Conservation (phyloP, 805 yeast species). For the Cyberlindnera mrakii region DNA sequence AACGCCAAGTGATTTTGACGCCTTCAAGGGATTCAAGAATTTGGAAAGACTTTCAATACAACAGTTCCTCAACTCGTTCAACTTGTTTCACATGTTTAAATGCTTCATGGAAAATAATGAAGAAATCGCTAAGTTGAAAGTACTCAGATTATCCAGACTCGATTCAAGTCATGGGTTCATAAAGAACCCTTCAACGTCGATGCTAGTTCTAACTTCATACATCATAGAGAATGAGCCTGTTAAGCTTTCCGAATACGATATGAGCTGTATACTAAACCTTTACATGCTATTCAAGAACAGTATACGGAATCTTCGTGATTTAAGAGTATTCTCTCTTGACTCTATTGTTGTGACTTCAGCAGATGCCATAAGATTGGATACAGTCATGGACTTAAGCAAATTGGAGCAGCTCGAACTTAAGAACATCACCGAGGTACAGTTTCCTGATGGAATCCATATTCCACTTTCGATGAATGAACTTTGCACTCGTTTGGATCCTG, state of each 20-base stretch:
- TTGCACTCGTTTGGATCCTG: conserved; percentile 11
- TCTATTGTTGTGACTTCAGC: conserved; percentile 11
- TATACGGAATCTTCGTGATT: background rate
- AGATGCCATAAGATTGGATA: conserved; percentile 11
- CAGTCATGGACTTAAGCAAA: conserved; percentile 5
- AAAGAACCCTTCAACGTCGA: conserved; percentile 11
- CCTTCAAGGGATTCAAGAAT: conserved; percentile 23
- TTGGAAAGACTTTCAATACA: conserved; percentile 29
- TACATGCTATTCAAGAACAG: conserved; percentile 6
- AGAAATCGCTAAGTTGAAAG: conserved; percentile 6
- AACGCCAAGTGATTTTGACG: conserved; percentile 4
- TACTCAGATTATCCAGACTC: conserved; percentile 12
- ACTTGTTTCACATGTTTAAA: conserved; percentile 19
- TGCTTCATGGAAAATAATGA: conserved; percentile 8
- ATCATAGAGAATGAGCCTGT: conserved; percentile 13
- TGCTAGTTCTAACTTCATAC: conserved; percentile 17
- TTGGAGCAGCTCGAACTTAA: conserved; percentile 27
- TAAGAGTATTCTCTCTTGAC: conserved; percentile 11
- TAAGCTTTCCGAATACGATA: conserved; percentile 13
- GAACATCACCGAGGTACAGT: conserved; percentile 32
- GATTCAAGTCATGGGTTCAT: conserved; percentile 11
- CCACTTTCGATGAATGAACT: conserved; percentile 12
- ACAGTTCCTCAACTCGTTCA: conserved; percentile 28
- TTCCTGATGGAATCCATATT: conserved; percentile 10
- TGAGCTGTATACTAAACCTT: conserved; percentile 8